Conservation (phyloP, 139 green algal species). For the Gonium pectorale region DNA sequence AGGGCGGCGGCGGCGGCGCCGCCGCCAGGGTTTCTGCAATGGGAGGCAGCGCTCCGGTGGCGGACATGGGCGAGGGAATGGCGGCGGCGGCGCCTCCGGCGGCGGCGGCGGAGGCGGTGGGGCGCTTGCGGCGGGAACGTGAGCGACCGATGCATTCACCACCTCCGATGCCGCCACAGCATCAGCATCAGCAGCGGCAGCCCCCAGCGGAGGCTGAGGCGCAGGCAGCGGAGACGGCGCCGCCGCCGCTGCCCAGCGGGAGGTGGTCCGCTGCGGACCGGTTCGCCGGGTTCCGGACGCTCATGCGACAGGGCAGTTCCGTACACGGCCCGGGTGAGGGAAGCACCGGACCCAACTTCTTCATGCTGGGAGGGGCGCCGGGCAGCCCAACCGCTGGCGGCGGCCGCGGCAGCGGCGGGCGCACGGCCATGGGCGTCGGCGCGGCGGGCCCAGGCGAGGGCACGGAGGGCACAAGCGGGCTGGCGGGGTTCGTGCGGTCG, state of each 20-base stretch:
- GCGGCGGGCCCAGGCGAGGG: neutral
- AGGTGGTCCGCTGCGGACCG: neutral
- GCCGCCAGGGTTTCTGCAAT: neutral
- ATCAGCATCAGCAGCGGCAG: no score
- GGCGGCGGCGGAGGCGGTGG: no score
- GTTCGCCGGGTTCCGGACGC: conserved; percentile 35
- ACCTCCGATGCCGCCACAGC: no score
- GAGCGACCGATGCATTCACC: no score
- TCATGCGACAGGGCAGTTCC: neutral
- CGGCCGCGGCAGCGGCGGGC: neutral
- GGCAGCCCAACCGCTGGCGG: neutral
- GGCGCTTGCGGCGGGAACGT: no score
- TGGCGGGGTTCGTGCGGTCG: neutral
- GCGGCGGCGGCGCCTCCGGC: no score
- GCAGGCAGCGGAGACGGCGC: no score
- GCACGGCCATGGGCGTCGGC: no score
- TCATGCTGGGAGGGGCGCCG: conserved; percentile 10
- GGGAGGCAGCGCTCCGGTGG: no score
- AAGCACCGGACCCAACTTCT: conserved; percentile 15
- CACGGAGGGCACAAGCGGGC: neutral
- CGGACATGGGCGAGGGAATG: no score
- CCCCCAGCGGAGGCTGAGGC: no score
- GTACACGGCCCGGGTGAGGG: neutral
- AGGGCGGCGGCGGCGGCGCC: neutral
- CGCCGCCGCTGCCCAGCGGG: no score